These are phyloP conservation scores for Chimonanthus praecox DNA, from an alignment of 164 flowering plant species.

Conservation along the genomic window DNA sequence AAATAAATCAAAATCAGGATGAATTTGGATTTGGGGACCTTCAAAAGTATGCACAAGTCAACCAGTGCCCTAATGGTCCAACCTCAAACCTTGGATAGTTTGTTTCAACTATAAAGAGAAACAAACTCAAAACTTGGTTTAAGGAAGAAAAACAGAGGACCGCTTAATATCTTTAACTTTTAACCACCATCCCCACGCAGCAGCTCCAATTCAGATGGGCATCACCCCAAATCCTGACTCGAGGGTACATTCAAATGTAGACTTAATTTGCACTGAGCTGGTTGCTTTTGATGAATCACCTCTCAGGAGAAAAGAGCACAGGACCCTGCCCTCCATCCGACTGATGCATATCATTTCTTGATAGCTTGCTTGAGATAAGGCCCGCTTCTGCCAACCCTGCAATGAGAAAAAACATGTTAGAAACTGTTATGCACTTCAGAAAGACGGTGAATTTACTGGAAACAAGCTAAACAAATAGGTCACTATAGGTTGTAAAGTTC, in stretches of 20 bases:
- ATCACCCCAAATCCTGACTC: no score
- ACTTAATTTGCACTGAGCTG: background rate
- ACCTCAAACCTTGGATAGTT: background rate
- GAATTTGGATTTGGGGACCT: background rate
- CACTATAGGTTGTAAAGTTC: background rate
- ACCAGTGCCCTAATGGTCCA: background rate
- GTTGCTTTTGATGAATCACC: slow-evolving; percentile 32
- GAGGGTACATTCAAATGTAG: background rate
- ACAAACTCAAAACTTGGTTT: background rate
- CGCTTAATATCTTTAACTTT: background rate
- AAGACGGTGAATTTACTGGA: background rate
- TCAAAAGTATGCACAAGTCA: background rate
- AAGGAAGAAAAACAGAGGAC: background rate
- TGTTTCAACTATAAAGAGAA: background rate
- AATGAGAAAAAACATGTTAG: slow-evolving; percentile 2
- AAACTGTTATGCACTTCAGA: background rate
- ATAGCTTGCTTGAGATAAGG: slow-evolving; percentile 91
- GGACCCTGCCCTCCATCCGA: slow-evolving; percentile 38
- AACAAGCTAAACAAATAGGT: background rate
- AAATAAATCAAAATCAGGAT: background rate
- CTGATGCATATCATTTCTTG: slow-evolving; percentile 53
- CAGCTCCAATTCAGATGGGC: no score
- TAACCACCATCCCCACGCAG: background rate
- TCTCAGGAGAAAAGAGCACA: slow-evolving; percentile 71
- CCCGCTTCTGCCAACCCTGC: slow-evolving; percentile 99